Percentiles rank a stretch among this genome's conserved stretches.
Conservation (phyloP, 75 land plant species). For the Picea sitchensis region DNA sequence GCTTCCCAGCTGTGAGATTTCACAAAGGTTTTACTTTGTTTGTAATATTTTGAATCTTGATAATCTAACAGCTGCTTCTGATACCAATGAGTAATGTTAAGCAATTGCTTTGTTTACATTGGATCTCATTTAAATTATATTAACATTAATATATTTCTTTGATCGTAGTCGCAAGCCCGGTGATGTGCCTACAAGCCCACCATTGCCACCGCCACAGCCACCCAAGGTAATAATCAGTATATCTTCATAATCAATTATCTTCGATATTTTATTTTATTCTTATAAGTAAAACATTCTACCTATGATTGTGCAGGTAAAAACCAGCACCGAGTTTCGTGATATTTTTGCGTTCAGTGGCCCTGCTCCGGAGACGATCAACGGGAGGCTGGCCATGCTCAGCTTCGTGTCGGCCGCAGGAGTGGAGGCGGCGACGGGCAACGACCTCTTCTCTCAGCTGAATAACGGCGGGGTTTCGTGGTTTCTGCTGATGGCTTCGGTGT, state of each 20-base stretch:
- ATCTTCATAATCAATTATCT: too few relatives aligned
- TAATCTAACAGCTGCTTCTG: too few relatives aligned
- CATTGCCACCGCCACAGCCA: too few relatives aligned
- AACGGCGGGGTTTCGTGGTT: slow-evolving; percentile 65
- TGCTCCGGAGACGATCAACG: slow-evolving; percentile 86
- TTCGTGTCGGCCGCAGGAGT: slow-evolving; percentile 63
- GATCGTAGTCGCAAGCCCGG: neutral
- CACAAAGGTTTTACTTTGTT: too few relatives aligned
- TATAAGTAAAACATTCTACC: neutral
- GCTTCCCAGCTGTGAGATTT: neutral
- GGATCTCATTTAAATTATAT: too few relatives aligned
- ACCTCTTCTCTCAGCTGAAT: slow-evolving; percentile 36
- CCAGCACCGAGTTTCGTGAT: slow-evolving; percentile 50
- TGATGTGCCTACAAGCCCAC: neutral
- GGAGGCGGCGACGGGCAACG: slow-evolving; percentile 59
- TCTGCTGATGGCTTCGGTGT: slow-evolving; percentile 32
- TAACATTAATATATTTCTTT: neutral
- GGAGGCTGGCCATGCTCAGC: slow-evolving; percentile 84
- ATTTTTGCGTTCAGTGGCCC: slow-evolving; percentile 77
- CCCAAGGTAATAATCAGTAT: too few relatives aligned
- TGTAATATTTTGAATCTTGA: too few relatives aligned
- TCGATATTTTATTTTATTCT: neutral
- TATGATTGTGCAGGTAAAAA: slow-evolving; percentile 19
- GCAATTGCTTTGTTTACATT: too few relatives aligned
- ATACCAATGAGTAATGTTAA: too few relatives aligned